Evolutionary conservation across 441 rosid genomes (phyloP), one percentile per base, ranked within the genome.

Genomic region (Gossypium lobatum): DNA sequence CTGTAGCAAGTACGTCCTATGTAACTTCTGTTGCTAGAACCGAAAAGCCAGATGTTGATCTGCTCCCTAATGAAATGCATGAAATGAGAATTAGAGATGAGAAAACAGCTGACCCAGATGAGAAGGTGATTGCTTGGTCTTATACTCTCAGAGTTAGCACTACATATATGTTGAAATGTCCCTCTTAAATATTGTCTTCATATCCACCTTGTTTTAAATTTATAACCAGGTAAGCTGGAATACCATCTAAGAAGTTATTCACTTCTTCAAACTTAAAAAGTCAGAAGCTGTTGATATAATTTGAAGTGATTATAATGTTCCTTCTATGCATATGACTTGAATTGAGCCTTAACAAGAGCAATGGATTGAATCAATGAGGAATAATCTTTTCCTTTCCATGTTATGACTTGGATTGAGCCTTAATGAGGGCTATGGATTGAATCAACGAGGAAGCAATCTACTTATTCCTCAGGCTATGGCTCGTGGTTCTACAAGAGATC

Each of bases 71-170:
- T 48, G 92, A 83, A 74, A 86, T 87, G 89, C 77, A 78, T 48
- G 93, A 80, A 73, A 81, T 91, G 95, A 85, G 71, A 70, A 85
- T 88, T 64, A 83, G 81, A 80, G 94, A 95, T 26, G 90, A 80
- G 31, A 86, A 80, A 75, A 79, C 82, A 58, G 71, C 75, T 6
- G 80, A 77, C 77, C 79, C 76, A 52, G 91, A 89, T 31, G 91
- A 88, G 55, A 95, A 88, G 91, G 98, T 92, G 75, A 28, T 1
- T 59, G 70, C 64, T 73, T 72, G 76, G 14, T 4, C 37, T 14
- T 2, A 9, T 25, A 3, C 11, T 20, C 28, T 11, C 14, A 20
- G n/a, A 6, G 14, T 1, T 18, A 63, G 39, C 34, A 28, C 20
- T 62, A 73, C 16, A 3, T 18, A 17, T 16, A 45, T 17, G 46